phyloP scores from a whole-genome alignment of 306 rosid species.

The Senna siamea region DNA sequence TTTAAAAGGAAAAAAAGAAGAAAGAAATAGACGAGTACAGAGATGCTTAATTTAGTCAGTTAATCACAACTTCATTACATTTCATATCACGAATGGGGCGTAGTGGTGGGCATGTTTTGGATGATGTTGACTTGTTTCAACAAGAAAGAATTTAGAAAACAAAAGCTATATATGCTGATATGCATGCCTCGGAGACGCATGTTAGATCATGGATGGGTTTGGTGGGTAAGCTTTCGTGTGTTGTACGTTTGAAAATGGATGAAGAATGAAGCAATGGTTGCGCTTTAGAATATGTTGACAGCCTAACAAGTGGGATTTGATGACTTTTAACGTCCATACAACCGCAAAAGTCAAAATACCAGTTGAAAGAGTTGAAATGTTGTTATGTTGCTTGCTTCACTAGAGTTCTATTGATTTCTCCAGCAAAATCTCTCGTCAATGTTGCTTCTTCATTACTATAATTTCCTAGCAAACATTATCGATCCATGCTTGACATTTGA shows the following conservation, averaged over 20 bases:
- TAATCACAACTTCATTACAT: neutral
- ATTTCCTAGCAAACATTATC: neutral
- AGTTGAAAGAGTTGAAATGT: neutral
- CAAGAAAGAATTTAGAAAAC: neutral
- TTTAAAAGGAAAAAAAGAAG: neutral
- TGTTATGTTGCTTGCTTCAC: neutral
- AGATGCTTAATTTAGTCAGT: neutral
- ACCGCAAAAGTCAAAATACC: neutral
- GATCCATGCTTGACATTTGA: too few relatives aligned
- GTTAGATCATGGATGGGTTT: slow-evolving; percentile 27
- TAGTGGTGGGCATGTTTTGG: neutral
- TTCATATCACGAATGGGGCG: neutral
- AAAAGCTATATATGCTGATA: neutral
- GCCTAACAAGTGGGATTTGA: slow-evolving; percentile 12
- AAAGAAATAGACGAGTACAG: slow-evolving; percentile 17
- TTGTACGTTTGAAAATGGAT: slow-evolving; percentile 22
- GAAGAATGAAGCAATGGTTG: slow-evolving; percentile 17
- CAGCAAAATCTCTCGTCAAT: neutral
- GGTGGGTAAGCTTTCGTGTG: slow-evolving; percentile 33
- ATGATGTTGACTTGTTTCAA: neutral
- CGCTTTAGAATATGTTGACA: slow-evolving; percentile 23
- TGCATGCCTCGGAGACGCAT: neutral
- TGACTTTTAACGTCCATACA: slow-evolving; percentile 33
- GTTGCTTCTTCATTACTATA: slow-evolving; percentile 1
- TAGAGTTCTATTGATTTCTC: neutral